Conservation (phyloP, 768 basidiomycete genomes). For the Rhizopogon vesiculosus region DNA sequence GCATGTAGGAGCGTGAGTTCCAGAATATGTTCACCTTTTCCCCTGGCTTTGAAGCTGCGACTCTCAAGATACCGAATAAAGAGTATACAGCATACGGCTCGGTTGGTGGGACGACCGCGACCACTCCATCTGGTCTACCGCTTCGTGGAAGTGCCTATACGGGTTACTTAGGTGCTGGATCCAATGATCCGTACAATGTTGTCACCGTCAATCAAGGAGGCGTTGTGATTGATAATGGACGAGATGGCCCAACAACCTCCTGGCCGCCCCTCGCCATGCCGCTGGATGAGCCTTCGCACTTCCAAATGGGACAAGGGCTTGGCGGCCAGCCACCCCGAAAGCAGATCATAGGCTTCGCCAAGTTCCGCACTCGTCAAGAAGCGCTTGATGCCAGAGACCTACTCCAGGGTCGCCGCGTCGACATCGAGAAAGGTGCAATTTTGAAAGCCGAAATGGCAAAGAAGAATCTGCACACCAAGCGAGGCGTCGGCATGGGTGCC, state of each 20-base stretch:
- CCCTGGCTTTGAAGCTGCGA: constrained; percentile 93
- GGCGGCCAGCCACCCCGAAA: constrained; percentile 61
- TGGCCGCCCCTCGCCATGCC: constrained; percentile 47
- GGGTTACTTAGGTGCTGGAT: constrained; percentile 39
- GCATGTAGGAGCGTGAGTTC: constrained; percentile 89
- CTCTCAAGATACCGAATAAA: constrained; percentile 95
- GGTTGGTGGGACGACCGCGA: constrained; percentile 26
- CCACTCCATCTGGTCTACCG: constrained; percentile 26
- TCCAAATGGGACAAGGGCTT: constrained; percentile 19
- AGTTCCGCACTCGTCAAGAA: constrained; percentile 84
- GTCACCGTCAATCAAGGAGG: constrained; percentile 81
- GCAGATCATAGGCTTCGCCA: constrained; percentile 98
- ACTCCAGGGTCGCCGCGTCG: constrained; percentile 86
- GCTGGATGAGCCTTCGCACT: constrained; percentile 29
- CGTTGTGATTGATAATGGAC: constrained; percentile 72
- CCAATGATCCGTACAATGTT: constrained; percentile 80
- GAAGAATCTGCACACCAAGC: constrained; percentile 97
- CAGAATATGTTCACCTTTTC: constrained; percentile 99
- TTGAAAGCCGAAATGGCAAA: constrained; percentile 99
- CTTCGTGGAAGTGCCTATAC: constrained; percentile 30
- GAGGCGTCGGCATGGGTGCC: constrained; percentile 71
- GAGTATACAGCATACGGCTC: constrained; percentile 74
- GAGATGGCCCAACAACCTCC: constrained; percentile 67
- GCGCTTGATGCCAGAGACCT: constrained; percentile 85
- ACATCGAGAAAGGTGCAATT: constrained; percentile 88